Evolutionary conservation across 352 stramenopile species (phyloP).

Genomic region (Phytophthora idaei): DNA sequence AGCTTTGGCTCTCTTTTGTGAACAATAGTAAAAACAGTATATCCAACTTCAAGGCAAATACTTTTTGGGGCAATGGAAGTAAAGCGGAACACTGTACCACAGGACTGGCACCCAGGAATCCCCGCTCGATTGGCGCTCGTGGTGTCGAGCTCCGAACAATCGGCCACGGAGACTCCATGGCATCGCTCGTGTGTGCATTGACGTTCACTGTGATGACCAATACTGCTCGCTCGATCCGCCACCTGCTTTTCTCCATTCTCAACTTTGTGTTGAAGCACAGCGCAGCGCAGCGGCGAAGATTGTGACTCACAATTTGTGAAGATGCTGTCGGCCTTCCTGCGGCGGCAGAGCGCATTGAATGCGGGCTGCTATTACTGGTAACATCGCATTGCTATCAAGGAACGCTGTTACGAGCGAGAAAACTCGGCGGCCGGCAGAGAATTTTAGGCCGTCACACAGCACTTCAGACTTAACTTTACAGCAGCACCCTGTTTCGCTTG

Average conservation of each 20-base stretch:
- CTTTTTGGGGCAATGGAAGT: conserved; percentile 4
- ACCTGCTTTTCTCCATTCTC: background rate
- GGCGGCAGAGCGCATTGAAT: conserved; percentile 5
- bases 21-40: background rate
- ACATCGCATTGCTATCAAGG: background rate
- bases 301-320: conserved; percentile 10
- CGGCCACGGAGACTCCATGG: background rate
- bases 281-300: background rate
- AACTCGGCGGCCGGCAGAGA: conserved; percentile 5
- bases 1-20: background rate
- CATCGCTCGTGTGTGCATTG: conserved; percentile 1
- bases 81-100: conserved; percentile 8
- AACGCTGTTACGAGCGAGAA: conserved; percentile 15
- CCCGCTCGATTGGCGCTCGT: conserved; percentile 14
- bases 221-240: background rate
- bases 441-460: background rate
- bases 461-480: background rate
- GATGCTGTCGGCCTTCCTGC: background rate
- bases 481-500: background rate
- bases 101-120: conserved; percentile 1
- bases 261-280: conserved; percentile 20
- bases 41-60: conserved; percentile 2
- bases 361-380: too few relatives aligned
- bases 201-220: background rate
- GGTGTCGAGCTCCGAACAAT: conserved; percentile 14